Evolutionary conservation across 441 rosid genomes (phyloP), one percentile per base, ranked within the genome.

Genomic region (Eugenia klotzschiana): DNA sequence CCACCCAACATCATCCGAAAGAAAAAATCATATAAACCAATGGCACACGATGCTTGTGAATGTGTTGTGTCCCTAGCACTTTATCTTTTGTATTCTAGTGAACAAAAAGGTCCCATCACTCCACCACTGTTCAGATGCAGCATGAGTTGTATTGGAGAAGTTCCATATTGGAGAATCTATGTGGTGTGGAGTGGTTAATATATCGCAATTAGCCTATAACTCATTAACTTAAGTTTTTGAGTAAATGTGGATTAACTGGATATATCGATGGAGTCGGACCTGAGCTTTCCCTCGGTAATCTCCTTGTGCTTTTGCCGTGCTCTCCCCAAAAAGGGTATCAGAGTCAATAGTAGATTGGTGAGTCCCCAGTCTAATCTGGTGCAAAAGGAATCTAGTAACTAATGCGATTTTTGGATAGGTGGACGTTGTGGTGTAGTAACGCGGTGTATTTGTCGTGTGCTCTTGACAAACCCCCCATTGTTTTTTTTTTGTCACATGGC

Each of bases 151-250:
- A 1, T 58, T 15, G 0, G 15, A 12, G 3, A 56, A 56, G 3
- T 56, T 2, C 3, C 5, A 56, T 2, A 25, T 54, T 56, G 26
- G 1, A 57, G 13, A 6, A 57, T 57, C 1, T 0, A 2, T 57
- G 8, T 57, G 4, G 16, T 25, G 14, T 26, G 8, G 12, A 57
- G 2, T 1, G 13, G 1, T 0, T 57, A 13, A 26, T 3, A 58
- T 27, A 58, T 27, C 15, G 1, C 27, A 27, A 0, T 27, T 58
- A 2, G 1, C 3, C 0, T 3, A 58, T 27, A 15, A 27, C 11
- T 15, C 6, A 58, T 58, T 1, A 0, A 27, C 0, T 0, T 14
- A 27, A 27, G 8, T 0, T 1, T 58, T 58, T 25, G 7, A 3
- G 14, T 56, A 56, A 56, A 56, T 13, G 8, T 56, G 9, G 7